Evolutionary conservation across 2,329 filamentous ascomycete species (phyloP), one percentile per base, ranked within the genome.

Genomic region (Exophiala sideris): DNA sequence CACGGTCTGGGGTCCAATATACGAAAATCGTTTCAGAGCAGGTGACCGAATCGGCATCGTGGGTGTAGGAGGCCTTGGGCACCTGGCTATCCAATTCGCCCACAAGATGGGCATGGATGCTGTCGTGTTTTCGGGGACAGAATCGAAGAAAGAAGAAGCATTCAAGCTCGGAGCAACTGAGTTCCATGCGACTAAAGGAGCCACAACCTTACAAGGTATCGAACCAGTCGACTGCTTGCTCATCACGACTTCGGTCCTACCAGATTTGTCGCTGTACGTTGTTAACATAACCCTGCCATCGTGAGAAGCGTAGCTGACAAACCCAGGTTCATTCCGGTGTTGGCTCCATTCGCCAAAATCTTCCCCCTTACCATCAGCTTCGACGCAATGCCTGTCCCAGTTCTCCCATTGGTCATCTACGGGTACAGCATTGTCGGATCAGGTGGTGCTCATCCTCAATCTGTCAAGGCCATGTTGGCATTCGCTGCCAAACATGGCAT

Each of bases 71-170:
- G 88, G 88, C 2, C 77, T 91, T 0, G 88, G 88, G 2, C 88
- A 91, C 68, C 68, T 91, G 32, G 88, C 86, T 0, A 83, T 91
- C 32, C 87, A 91, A 67, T 91, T 86, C 67, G 86, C 86, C 3
- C 76, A 75, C 48, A 84, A 84, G 70, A 89, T 91, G 87, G 88
- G 88, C 3, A 90, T 86, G 70, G 79, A 81, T 7, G 53, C 54
- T 12, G 68, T 71, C 3, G 67, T 70, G 91, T 49, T 86, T 82
- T 16, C 80, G 80, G 0, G 82, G 33, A 65, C 83, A 7, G 79
- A 82, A 57, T 76, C 75, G 61, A 92, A 91, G 76, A 79, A 79
- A 56, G 79, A 83, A 0, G 88, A 91, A 64, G 86, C 87, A 0
- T 67, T 71, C 52, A 66, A 77, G 62, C 73, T 88, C 2, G 85